Base-by-base conservation (phyloP, 2,329 filamentous ascomycete species). In the Monilinia vaccinii-corymbosi region DNA sequence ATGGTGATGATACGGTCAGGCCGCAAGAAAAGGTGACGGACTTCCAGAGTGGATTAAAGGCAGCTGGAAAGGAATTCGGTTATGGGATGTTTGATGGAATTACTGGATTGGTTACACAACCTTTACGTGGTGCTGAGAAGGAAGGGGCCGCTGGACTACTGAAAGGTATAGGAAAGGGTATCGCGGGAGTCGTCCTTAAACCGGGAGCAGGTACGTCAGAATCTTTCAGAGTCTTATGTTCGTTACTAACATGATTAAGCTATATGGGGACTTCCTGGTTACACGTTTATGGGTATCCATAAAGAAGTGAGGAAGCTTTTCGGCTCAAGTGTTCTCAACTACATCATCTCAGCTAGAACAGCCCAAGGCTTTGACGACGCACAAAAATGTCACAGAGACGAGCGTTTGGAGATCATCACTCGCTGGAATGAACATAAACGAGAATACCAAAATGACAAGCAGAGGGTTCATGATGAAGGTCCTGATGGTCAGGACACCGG, bases 51-150 rank as follows among this genome's bases (percentile, higher is more conserved):
- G 92, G 92, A 0, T 73, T 96, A 31, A 85, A 80, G 63, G 85
- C 91, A 48, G 92, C 91, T 4, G 83, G 88, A 2, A 91, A 88
- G 73, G 88, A 90, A 69, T 86, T 94, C 61, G 86, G 85, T 0
- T 81, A 87, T 59, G 90, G 91, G 0, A 76, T 96, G 31, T 94
- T 85, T 70, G 90, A 95, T 69, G 91, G 90, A 4, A 83, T 94
- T 34, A 85, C 90, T 2, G 91, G 91, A 0, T 76, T 96, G 3
- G 81, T 93, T 14, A 93, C 84, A 0, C 91, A 95, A 65, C 91
- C 91, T 0, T 73, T 86, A 5, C 81, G 81, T 62, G 91, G 85
- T 14, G 84, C 83, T 3, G 82, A 82, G 69, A 84, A 88, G 65
- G 82, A 85, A 63, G 85, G 85, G 2, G 72, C 76, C 1, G 77